Evolutionary conservation across 1,139 yeast species (phyloP).

Genomic region (Kodamaea fungicola): DNA sequence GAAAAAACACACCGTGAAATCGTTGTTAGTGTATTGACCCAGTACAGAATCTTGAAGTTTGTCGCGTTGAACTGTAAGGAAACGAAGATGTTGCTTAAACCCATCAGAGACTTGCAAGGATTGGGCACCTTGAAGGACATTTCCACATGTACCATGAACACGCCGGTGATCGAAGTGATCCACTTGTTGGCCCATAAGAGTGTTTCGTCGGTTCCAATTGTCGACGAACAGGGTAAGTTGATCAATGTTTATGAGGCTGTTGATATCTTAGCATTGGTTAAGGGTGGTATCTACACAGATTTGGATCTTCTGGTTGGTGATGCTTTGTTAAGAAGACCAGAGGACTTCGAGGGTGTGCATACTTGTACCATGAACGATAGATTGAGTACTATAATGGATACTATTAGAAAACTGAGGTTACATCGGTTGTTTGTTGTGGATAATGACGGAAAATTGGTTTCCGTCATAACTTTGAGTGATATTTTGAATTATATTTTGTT

Average conservation of each 20-base stretch:
- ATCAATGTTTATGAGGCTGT: constrained; percentile 95
- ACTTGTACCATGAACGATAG: constrained; percentile 90
- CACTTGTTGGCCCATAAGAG: constrained; percentile 74
- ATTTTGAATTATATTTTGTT: constrained; percentile 78
- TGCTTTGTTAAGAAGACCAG: constrained; percentile 90
- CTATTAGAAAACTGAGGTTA: constrained; percentile 84
- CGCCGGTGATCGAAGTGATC: constrained; percentile 94
- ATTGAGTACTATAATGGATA: constrained; percentile 87
- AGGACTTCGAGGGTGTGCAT: constrained; percentile 96
- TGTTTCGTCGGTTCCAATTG: constrained; percentile 89
- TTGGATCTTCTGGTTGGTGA: constrained; percentile 91
- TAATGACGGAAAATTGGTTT: constrained; percentile 67
- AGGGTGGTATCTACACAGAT: constrained; percentile 93
- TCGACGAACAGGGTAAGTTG: constrained; percentile 71
- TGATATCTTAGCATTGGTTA: constrained; percentile 87
- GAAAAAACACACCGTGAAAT: constrained; percentile 91
- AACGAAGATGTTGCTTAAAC: constrained; percentile 77
- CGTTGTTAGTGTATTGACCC: constrained; percentile 92
- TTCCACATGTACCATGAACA: constrained; percentile 81
- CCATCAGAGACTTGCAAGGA: constrained; percentile 61
- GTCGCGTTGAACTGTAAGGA: constrained; percentile 96
- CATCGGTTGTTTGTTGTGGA: constrained; percentile 94
- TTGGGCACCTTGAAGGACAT: constrained; percentile 60
- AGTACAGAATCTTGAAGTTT: constrained; percentile 91
- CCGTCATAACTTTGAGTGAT: constrained; percentile 90